Base-by-base conservation (phyloP, 129 eudicot genomes). In the Silybum marianum region DNA sequence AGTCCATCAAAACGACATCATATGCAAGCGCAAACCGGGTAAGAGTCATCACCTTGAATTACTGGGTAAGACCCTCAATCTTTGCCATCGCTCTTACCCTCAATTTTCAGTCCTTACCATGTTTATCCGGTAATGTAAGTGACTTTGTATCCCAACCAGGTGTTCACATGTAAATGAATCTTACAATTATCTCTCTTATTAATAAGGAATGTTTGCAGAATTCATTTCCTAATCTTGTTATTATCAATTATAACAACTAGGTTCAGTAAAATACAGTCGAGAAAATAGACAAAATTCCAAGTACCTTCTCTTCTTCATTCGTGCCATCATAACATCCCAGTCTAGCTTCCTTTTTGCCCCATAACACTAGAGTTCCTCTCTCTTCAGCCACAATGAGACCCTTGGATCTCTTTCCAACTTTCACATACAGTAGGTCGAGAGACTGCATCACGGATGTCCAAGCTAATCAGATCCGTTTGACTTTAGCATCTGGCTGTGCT, bases 401-500 rank as follows among this genome's bases (percentile, higher is more conserved):
- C 63, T 51, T 51, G 63, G 22, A 9, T 54, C 65, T 54, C 65
- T 54, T 54, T 18, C 65, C 65, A 54, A 54, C 65, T 54, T 54
- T 54, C 65, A 18, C 65, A 54, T 51, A 48, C 7, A 51, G 22
- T 51, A 32, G 7, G 38, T 32, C 4, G 38, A 32, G 42, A 38
- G 42, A 38, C 9, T 38, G 42, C 9, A 38, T 38, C 9, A 38
- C 10, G 42, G 42, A 8, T 38, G 60, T 46, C 60, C 18, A 46
- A 46, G 12, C 60, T 46, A 46, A 1, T 6, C 42, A 46, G 60
- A 46, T 14, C 18, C 18, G 4, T 12, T 46, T 44, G 38, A 44
- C 63, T 24, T 22, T 77, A 69, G 69, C 76, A 44, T 69, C 34
- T 19, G 26, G 71, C 22, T 71, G 40, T 54, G 78, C 28, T 58